phyloP scores from a whole-genome alignment of 1,284 basidiomycete species.

The Meira miltonrushii region DNA sequence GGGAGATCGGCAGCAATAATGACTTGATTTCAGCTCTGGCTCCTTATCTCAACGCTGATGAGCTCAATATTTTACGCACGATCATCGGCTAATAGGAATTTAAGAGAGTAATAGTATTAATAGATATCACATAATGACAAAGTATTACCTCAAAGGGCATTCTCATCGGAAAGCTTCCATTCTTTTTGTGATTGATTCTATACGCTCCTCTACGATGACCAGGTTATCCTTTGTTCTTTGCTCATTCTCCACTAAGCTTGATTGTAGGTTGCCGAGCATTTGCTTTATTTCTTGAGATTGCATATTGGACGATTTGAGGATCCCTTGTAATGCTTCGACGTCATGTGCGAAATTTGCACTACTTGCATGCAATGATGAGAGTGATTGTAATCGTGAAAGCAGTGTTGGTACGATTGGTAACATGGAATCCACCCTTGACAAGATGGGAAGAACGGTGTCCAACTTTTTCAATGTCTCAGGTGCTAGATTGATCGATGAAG shows the following conservation, averaged over 20 bases:
- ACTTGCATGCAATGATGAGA: constrained; percentile 74
- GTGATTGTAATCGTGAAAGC: constrained; percentile 75
- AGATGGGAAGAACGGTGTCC: constrained; percentile 61
- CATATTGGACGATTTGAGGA: constrained; percentile 63
- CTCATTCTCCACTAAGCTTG: constrained; percentile 64
- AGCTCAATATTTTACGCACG: background rate
- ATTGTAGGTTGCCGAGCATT: constrained; percentile 60
- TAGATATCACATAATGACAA: background rate
- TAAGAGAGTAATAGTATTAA: background rate
- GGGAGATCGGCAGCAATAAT: background rate
- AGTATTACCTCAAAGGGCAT: background rate
- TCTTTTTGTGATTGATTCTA: constrained; percentile 63
- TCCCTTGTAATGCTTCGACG: constrained; percentile 67
- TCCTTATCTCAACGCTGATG: background rate
- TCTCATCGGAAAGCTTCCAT: background rate
- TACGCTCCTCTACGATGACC: constrained; percentile 65
- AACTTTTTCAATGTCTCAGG: constrained; percentile 20
- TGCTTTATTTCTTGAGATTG: constrained; percentile 65
- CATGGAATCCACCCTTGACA: constrained; percentile 76
- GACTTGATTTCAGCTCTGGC: background rate
- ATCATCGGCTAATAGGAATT: background rate
- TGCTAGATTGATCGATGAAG: constrained; percentile 17
- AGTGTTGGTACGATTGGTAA: constrained; percentile 86
- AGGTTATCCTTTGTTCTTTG: constrained; percentile 52
- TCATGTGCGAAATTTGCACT: constrained; percentile 64